Base-by-base conservation (phyloP, 805 yeast species). In the Zygosaccharomyces gambellarensis region DNA sequence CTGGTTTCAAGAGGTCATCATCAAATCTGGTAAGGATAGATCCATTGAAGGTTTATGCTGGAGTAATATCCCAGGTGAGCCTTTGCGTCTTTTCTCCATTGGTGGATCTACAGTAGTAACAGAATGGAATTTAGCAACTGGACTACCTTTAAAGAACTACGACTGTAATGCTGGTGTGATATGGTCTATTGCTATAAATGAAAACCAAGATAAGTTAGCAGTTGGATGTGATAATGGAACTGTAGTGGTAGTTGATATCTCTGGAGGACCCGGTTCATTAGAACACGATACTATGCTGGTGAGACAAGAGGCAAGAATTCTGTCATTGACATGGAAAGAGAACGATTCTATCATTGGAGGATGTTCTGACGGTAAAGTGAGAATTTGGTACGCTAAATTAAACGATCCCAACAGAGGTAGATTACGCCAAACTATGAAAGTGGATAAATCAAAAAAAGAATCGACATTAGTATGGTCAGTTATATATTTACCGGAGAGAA, bases 221-320 rank as follows among this genome's bases (percentile, higher is more conserved):
- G 87, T 87, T 0, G 99, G 98, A 3, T 92, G 98, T 68, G 99
- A 94, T 58, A 95, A 90, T 63, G 99, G 99, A 22, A 75, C 88
- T 5, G 90, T 92, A 8, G 95, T 87, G 1, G 67, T 94, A 3
- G 74, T 90, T 14, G 89, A 89, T 61, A 81, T 90, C n/a, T 73
- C 87, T 6, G 96, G 94, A 11, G 97, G 96, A 14, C 74, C 74
- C n/a, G 96, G 95, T 9, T 78, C 78, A 19, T 71, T 92, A 58
- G 96, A 87, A 63, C 89, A 85, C 64, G 84, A 78, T 49, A 69
- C 76, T 25, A 80, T 89, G 45, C 74, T 94, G 52, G 94, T 87
- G 68, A 79, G 96, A 70, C 95, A 87, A 63, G 89, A 84, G 48
- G 78, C 89, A 42, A 77, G 97, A 64, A 85, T 94, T 1, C 73